Evolutionary conservation across 805 yeast species (phyloP).

Genomic region (Blastobotrys attinorum): DNA sequence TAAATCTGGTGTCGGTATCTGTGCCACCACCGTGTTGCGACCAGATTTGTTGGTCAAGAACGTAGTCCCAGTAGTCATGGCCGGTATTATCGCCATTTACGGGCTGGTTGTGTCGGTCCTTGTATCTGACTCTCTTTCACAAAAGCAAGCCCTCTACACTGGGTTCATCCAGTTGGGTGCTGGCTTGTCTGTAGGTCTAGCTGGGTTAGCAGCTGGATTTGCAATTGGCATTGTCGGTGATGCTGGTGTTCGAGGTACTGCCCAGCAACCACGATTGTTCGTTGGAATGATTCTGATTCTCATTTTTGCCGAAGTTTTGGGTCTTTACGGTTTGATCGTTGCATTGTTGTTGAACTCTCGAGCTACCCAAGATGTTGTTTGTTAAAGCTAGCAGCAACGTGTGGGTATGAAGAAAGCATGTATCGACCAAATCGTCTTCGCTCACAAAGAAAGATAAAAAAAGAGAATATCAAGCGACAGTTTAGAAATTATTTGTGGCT

Average conservation of each 20-base stretch:
- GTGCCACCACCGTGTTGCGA: slow-evolving; percentile 96
- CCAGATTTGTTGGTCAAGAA: slow-evolving; percentile 91
- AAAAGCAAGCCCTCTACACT: slow-evolving; percentile 87
- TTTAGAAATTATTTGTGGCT: too few relatives aligned
- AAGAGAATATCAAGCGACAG: too few relatives aligned
- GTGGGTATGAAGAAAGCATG: too few relatives aligned
- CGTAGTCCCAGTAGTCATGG: slow-evolving; percentile 97
- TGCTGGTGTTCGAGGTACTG: slow-evolving; percentile 98
- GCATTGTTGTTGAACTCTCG: slow-evolving; percentile 96
- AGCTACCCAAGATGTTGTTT: slow-evolving; percentile 85
- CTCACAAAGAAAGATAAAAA: too few relatives aligned
- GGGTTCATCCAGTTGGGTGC: slow-evolving; percentile 98
- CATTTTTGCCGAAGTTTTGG: slow-evolving; percentile 98
- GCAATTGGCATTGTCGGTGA: slow-evolving; percentile 99
- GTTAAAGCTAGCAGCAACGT: too few relatives aligned
- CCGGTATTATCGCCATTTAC: slow-evolving; percentile 98
- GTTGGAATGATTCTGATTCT: slow-evolving; percentile 98
- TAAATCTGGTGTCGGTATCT: slow-evolving; percentile 98
- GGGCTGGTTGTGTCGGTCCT: slow-evolving; percentile 95
- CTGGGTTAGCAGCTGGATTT: slow-evolving; percentile 97
- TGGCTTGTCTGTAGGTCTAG: slow-evolving; percentile 93
- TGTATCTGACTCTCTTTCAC: slow-evolving; percentile 82
- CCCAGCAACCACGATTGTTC: slow-evolving; percentile 96
- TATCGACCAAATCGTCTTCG: too few relatives aligned
- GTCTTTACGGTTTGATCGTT: slow-evolving; percentile 96